These are phyloP conservation scores for Eucalyptus guilfoylei DNA, from an alignment of 345 rosid genomes.

Conservation along the genomic window DNA sequence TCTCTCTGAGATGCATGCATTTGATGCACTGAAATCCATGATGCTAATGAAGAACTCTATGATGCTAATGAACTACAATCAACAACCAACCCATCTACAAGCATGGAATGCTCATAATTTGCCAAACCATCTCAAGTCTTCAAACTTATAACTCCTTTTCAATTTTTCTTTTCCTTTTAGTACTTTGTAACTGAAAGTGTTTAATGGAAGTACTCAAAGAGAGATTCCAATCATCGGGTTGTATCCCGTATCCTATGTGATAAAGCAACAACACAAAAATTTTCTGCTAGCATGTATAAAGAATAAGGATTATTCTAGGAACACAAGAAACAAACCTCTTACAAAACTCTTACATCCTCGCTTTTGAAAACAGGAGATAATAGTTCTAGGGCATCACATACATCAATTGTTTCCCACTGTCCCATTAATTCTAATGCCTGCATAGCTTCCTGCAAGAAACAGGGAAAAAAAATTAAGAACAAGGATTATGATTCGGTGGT, in stretches of 20 bases:
- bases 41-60: background rate
- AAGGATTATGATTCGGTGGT: background rate
- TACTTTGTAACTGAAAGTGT: background rate
- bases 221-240: background rate
- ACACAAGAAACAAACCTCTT: background rate
- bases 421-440: slow-evolving; percentile 89
- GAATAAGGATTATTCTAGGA: background rate
- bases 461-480: background rate
- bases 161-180: background rate
- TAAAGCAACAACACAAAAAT: background rate
- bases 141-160: background rate
- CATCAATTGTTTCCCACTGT: slow-evolving; percentile 88
- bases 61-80: background rate
- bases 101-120: background rate
- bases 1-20: background rate
- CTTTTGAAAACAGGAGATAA: slow-evolving; percentile 89
- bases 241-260: background rate
- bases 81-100: background rate
- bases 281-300: background rate
- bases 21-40: background rate
- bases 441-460: slow-evolving; percentile 74
- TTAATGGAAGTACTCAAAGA: background rate
- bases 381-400: slow-evolving; percentile 87
- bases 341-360: slow-evolving; percentile 57
- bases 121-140: background rate